These are phyloP conservation scores for Anastatica hierochuntica DNA, from an alignment of 345 rosid species.

Conservation along the genomic window DNA sequence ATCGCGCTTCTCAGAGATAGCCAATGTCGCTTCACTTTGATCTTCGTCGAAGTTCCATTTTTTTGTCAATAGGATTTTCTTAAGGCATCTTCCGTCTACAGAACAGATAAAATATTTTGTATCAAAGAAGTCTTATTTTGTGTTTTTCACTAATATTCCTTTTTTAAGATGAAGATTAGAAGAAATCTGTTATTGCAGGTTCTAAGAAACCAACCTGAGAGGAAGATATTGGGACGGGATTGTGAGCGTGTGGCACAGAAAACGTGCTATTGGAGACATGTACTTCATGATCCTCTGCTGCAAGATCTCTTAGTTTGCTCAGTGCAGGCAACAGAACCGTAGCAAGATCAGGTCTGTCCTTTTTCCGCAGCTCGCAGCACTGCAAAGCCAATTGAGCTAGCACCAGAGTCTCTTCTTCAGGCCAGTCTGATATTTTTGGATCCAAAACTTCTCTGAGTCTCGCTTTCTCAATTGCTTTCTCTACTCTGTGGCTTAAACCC, in stretches of 20 bases:
- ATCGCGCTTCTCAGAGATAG: slow-evolving; percentile 17
- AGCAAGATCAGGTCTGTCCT: slow-evolving; percentile 69
- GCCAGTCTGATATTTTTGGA: slow-evolving; percentile 65
- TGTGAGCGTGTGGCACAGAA: slow-evolving; percentile 7
- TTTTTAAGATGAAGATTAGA: background rate
- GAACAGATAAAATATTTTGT: slow-evolving; percentile 2
- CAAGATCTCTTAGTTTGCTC: slow-evolving; percentile 40
- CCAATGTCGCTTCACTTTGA: slow-evolving; percentile 24
- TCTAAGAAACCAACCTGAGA: slow-evolving; percentile 16
- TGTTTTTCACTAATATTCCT: background rate
- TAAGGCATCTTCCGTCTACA: slow-evolving; percentile 18
- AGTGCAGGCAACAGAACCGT: slow-evolving; percentile 54
- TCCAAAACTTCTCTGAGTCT: slow-evolving; percentile 49
- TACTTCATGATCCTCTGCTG: slow-evolving; percentile 19
- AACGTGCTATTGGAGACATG: background rate
- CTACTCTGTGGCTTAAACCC: slow-evolving; percentile 54
- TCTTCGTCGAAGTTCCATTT: slow-evolving; percentile 37
- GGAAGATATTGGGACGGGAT: slow-evolving; percentile 6
- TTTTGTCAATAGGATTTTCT: slow-evolving; percentile 19
- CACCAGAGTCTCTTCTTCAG: slow-evolving; percentile 45
- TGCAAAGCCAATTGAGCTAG: slow-evolving; percentile 56
- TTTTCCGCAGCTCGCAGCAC: slow-evolving; percentile 76
- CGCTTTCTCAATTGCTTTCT: slow-evolving; percentile 47
- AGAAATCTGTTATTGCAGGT: slow-evolving; percentile 3
- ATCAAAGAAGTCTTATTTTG: background rate